A percentile compares a stretch with the other conserved stretches of the same genome.
Evolutionary conservation across 495 filamentous ascomycete genomes (phyloP).

Genomic region (Evernia prunastri): DNA sequence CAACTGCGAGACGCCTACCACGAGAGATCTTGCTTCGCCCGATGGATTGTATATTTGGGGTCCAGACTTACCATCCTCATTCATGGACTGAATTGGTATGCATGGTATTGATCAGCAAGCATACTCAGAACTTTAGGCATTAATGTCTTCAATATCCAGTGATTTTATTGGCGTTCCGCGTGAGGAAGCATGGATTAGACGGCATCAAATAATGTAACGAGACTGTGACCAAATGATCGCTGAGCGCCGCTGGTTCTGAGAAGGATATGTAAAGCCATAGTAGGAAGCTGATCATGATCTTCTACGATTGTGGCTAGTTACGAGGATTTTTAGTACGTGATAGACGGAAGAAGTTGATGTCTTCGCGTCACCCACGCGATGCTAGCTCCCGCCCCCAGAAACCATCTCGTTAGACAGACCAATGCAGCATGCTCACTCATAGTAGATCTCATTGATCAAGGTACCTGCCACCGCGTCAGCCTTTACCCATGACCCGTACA

Average conservation of each 20-base stretch:
- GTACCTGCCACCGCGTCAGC: background rate
- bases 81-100: background rate
- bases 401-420: background rate
- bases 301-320: background rate
- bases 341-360: background rate
- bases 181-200: background rate
- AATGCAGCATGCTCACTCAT: background rate
- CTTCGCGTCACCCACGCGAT: background rate
- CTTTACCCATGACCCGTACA: slow-evolving; percentile 19
- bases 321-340: background rate
- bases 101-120: background rate
- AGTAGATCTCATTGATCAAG: slow-evolving; percentile 1
- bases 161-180: background rate
- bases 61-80: slow-evolving; percentile 28
- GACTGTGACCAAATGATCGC: background rate
- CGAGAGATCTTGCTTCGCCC: slow-evolving; percentile 26
- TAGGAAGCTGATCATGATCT: background rate
- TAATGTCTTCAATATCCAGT: background rate
- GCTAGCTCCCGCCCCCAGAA: background rate
- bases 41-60: slow-evolving; percentile 34
- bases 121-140: background rate
- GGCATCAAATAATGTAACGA: background rate
- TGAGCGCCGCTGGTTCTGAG: background rate
- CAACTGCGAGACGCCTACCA: slow-evolving; percentile 50
- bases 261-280: background rate